These are phyloP conservation scores for Grammothele lineata DNA, from an alignment of 768 basidiomycete species.

Conservation along the genomic window DNA sequence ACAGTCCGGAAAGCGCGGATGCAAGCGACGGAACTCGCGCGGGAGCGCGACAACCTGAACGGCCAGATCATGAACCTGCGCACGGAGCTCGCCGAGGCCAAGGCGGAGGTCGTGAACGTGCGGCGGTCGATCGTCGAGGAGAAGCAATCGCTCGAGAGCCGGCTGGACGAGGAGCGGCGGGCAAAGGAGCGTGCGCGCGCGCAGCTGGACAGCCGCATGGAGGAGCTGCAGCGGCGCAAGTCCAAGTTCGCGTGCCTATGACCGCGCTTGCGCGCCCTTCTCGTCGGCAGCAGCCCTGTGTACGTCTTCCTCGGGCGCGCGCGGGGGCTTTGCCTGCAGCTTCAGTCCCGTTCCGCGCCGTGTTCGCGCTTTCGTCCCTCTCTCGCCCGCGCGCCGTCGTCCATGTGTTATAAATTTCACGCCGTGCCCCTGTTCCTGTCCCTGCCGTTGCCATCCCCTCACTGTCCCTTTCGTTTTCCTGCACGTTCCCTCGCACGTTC, in stretches of 20 bases:
- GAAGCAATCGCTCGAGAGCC: conserved; percentile 80
- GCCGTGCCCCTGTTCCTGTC: background rate
- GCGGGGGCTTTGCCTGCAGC: no score
- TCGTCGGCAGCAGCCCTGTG: background rate
- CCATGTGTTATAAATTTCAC: no score
- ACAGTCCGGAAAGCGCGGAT: conserved; percentile 89
- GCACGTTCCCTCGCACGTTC: background rate
- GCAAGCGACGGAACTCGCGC: conserved; percentile 86
- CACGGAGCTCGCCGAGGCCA: conserved; percentile 70
- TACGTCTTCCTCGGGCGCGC: no score
- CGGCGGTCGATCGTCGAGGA: conserved; percentile 82
- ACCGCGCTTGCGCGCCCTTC: no score
- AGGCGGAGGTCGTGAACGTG: conserved; percentile 73
- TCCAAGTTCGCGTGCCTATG: conserved; percentile 91
- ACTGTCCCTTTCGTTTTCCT: conserved; percentile 1
- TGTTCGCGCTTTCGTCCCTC: no score
- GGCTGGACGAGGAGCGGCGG: conserved; percentile 80
- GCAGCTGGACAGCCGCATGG: conserved; percentile 85
- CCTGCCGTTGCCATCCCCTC: conserved; percentile 1
- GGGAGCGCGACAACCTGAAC: conserved; percentile 77
- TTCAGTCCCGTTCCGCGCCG: no score
- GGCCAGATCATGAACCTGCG: conserved; percentile 63
- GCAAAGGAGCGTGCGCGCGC: conserved; percentile 87
- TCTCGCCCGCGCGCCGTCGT: no score
- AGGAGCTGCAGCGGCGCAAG: conserved; percentile 78